These are phyloP conservation scores for Oryza punctata DNA, from an alignment of 176 grass and related monocot species.

Conservation along the genomic window DNA sequence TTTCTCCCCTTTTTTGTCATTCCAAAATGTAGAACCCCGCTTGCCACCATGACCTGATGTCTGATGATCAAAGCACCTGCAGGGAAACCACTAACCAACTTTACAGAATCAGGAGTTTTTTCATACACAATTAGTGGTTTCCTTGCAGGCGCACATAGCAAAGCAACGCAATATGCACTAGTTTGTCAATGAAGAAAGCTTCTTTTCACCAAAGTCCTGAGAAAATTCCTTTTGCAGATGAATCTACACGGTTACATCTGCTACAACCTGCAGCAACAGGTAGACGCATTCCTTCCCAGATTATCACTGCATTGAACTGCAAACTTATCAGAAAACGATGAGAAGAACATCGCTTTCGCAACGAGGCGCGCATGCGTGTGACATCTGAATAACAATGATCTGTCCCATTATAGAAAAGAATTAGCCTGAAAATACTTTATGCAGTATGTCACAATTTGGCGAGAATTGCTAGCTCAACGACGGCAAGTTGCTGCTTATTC, in stretches of 20 bases:
- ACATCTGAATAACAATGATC: not conserved
- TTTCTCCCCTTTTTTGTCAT: not conserved
- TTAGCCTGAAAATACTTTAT: not conserved
- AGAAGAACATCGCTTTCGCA: not conserved
- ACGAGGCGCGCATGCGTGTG: not conserved
- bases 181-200: not conserved
- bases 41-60: not conserved
- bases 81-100: slow-evolving; percentile 3
- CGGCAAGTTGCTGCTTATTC: slow-evolving; percentile 50
- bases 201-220: not conserved
- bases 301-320: too few species aligned
- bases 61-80: not conserved
- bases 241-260: too few species aligned
- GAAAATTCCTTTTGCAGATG: not conserved
- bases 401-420: not conserved
- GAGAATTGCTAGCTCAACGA: slow-evolving; percentile 2
- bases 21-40: not conserved
- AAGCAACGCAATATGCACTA: not conserved
- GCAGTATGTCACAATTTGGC: not conserved
- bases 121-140: not conserved
- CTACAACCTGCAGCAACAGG: too few species aligned
- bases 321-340: not conserved
- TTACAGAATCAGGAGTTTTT: not conserved
- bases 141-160: not conserved
- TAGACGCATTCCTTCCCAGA: too few species aligned